These are phyloP conservation scores for Whalleya microplaca DNA, from an alignment of 2,329 filamentous ascomycete genomes.

Conservation along the genomic window DNA sequence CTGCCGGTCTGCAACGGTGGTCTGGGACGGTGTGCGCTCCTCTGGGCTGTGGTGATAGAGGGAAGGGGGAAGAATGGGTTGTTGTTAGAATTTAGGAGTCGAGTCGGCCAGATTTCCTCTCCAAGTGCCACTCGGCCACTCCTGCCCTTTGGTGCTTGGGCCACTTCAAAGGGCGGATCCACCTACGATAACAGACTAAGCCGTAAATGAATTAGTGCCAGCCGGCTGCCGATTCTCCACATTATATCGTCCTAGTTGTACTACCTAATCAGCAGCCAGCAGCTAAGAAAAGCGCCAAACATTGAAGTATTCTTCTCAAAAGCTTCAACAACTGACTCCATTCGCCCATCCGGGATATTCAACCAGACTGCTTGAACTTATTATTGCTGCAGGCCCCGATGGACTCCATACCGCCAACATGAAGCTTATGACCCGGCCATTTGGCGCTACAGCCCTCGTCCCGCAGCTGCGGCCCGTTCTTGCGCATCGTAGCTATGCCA, in stretches of 20 bases:
- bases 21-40: background rate
- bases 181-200: conserved; percentile 12
- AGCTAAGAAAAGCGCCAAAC: no score
- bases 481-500: conserved; percentile 59
- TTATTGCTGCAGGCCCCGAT: conserved; percentile 31
- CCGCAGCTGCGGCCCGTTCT: conserved; percentile 43
- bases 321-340: conserved; percentile 25
- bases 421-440: conserved; percentile 47
- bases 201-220: conserved; percentile 16
- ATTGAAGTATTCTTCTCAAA: conserved; percentile 18
- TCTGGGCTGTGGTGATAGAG: conserved; percentile 1
- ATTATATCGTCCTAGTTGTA: background rate
- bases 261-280: no score
- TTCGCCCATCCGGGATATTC: no score
- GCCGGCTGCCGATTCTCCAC: no score
- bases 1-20: background rate
- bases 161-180: no score
- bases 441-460: conserved; percentile 38
- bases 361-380: no score
- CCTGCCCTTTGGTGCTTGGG: no score
- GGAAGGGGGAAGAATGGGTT: conserved; percentile 1
- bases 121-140: conserved; percentile 26
- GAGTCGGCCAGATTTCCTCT: conserved; percentile 39
- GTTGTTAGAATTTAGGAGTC: conserved; percentile 33
- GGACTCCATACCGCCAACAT: conserved; percentile 46